Evolutionary conservation across 1,139 yeast species (phyloP), one percentile per base, ranked within the genome.

Genomic region (Wickerhamiella infanticola): DNA sequence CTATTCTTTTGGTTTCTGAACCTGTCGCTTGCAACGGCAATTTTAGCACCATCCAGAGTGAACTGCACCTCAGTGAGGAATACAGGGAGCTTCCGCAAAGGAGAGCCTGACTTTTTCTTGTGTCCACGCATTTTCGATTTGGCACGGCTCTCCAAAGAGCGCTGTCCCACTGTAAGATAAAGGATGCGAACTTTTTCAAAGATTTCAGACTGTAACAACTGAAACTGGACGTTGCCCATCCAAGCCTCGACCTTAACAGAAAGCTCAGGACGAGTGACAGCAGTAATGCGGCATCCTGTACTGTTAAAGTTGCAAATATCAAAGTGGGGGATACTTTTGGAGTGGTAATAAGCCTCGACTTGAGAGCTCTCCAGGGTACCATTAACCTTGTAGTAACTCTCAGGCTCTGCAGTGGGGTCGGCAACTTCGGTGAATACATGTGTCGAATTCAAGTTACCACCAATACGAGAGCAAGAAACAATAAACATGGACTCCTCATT

Each of bases 11-110:
- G 52, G 11, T 45, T 45, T 5, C 57, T 46, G 53, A 51, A 55
- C 38, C 50, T 37, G 47, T 51, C 53, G n/a, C 51, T 48, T 6
- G 61, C 63, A 4, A 57, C 45, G 2, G 63, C 55, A 3, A 61
- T 47, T 11, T 58, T 56, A 7, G 61, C 55, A 42, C 61, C 56
- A 4, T 53, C 51, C 38, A 60, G 50, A 26, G 55, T 57, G 37
- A 63, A 47, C 36, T 54, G 52, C 35, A 61, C 44, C 7, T 51
- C 49, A 3, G 56, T 44, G 13, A 64, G 54, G 65, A 66, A 63
- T 0, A 54, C 45, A 1, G 68, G 68, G 3, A 64, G 37, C 31
- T 53, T 51, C 11, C 63, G 53, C 31, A 64, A 40, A 3, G 51
- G 45, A 39, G 18, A n/a, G 25, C 35, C 37, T n/a, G 18, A 27